Conservation (phyloP, 2,329 filamentous ascomycete genomes). For the Teratosphaeria nubilosa region DNA sequence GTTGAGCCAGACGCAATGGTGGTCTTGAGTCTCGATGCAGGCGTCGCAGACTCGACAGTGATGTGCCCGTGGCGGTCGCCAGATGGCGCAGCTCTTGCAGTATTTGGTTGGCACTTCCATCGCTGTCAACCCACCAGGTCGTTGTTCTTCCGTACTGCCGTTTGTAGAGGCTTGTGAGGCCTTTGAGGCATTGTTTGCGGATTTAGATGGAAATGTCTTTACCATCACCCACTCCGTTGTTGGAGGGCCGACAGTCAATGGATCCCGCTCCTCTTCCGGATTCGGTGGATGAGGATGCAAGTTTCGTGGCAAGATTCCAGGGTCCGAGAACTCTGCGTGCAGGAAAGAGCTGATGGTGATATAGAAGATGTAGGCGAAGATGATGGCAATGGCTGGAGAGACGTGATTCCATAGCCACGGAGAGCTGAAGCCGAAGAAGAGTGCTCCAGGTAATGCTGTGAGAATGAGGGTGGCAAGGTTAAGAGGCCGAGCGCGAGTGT, state of each 20-base stretch:
- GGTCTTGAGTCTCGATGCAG: conserved; percentile 92
- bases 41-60: conserved; percentile 96
- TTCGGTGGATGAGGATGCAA: conserved; percentile 76
- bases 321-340: conserved; percentile 85
- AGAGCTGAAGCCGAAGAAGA: conserved; percentile 81
- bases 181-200: background rate
- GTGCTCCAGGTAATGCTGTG: conserved; percentile 63
- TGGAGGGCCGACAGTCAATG: conserved; percentile 67
- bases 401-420: conserved; percentile 78
- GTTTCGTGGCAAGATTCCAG: conserved; percentile 87
- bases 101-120: conserved; percentile 99
- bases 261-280: conserved; percentile 62
- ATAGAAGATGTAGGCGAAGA: conserved; percentile 86
- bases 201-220: conserved; percentile 19
- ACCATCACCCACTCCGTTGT: conserved; percentile 93
- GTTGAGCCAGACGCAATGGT: conserved; percentile 98
- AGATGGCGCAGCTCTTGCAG: conserved; percentile 95
- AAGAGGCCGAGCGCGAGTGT: conserved; percentile 69
- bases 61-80: conserved; percentile 89
- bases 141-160: conserved; percentile 3
- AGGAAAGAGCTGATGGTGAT: conserved; percentile 88
- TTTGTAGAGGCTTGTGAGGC: background rate
- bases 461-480: conserved; percentile 78
- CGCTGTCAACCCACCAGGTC: conserved; percentile 33
- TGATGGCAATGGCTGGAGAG: conserved; percentile 77